Percentiles rank a stretch among this genome's conserved stretches.
Evolutionary conservation across 192 early-diverging fungal species (phyloP).

Genomic region (Podila epigama): DNA sequence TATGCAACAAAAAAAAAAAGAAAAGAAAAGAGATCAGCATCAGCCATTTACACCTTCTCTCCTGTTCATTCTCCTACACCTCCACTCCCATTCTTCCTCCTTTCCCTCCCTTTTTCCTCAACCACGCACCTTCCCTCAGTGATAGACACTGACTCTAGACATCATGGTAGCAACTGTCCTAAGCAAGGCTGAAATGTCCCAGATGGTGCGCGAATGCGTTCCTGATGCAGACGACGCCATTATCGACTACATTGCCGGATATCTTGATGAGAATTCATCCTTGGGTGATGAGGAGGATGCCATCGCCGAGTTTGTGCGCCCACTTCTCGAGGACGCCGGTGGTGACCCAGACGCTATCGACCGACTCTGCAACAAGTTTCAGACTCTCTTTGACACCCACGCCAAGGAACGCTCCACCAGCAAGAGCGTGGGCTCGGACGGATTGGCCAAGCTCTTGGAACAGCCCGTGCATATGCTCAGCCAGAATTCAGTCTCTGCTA

Average conservation of each 20-base stretch:
- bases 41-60: neutral
- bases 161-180: slow-evolving; percentile 39
- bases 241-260: slow-evolving; percentile 81
- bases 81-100: neutral
- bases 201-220: slow-evolving; percentile 63
- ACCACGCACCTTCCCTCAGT: neutral
- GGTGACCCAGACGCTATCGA: slow-evolving; percentile 69
- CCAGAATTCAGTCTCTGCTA: slow-evolving; percentile 67
- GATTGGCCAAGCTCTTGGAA: slow-evolving; percentile 63
- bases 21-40: neutral
- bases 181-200: slow-evolving; percentile 45
- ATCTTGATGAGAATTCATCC: slow-evolving; percentile 66
- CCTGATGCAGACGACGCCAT: slow-evolving; percentile 79
- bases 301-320: slow-evolving; percentile 71
- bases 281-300: slow-evolving; percentile 63
- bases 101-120: neutral
- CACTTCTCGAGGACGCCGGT: slow-evolving; percentile 74
- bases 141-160: neutral
- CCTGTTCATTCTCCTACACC: neutral
- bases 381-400: slow-evolving; percentile 57
- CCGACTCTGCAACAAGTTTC: slow-evolving; percentile 71
- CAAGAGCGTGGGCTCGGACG: slow-evolving; percentile 51
- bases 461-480: slow-evolving; percentile 75
- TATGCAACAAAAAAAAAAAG: no score
- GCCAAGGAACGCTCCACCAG: slow-evolving; percentile 49